Evolutionary conservation across 1,284 basidiomycete genomes (phyloP).

Genomic region (Pisolithus thermaeus): DNA sequence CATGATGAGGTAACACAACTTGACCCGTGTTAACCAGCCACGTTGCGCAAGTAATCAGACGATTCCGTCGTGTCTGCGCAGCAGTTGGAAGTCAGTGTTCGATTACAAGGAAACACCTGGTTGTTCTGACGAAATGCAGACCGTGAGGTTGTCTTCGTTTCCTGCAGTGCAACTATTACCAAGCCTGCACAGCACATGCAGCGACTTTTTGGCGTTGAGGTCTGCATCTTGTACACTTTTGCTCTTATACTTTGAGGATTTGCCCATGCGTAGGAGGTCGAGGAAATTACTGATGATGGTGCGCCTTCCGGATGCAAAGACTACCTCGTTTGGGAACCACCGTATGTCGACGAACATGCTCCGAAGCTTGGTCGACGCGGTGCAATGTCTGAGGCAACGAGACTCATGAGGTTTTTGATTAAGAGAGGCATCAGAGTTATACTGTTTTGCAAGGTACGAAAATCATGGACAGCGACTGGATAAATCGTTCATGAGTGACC

Average conservation of each 20-base stretch:
- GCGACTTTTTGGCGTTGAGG: conserved; percentile 65
- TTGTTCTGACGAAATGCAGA: conserved; percentile 37
- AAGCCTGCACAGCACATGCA: conserved; percentile 78
- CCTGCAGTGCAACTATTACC: conserved; percentile 85
- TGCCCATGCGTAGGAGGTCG: conserved; percentile 43
- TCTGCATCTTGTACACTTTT: conserved; percentile 14
- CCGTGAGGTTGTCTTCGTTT: conserved; percentile 61
- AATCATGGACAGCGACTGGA: background rate
- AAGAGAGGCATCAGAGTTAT: conserved; percentile 78
- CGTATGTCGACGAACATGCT: conserved; percentile 54
- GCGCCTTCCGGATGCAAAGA: conserved; percentile 80
- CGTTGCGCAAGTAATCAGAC: conserved; percentile 72
- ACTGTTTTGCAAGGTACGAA: conserved; percentile 77
- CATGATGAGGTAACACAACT: background rate
- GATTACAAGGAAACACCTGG: background rate
- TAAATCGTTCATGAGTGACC: background rate
- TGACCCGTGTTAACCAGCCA: conserved; percentile 43
- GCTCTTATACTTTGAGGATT: background rate
- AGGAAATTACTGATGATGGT: conserved; percentile 76
- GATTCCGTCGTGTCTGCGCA: conserved; percentile 74
- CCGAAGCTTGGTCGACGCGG: conserved; percentile 55
- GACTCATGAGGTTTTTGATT: conserved; percentile 78
- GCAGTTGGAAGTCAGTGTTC: conserved; percentile 78
- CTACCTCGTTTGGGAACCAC: conserved; percentile 74
- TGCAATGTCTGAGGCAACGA: conserved; percentile 68